These are phyloP conservation scores for Lactifluus subvellereus DNA, from an alignment of 768 basidiomycete species.

Conservation along the genomic window DNA sequence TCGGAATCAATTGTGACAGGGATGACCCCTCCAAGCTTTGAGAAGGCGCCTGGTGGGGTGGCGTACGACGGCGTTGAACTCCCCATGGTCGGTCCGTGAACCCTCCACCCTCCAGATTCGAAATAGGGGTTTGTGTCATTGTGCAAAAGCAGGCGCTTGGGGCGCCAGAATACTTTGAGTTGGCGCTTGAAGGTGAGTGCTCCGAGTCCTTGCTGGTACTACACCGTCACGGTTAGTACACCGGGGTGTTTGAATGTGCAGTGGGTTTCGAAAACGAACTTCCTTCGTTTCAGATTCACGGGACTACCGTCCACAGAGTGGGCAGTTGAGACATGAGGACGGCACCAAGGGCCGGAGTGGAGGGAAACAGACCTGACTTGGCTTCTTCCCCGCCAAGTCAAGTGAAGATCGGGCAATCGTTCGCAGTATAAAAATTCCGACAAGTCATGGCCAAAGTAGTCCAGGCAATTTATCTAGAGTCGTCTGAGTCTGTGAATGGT, in stretches of 20 bases:
- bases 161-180: not conserved
- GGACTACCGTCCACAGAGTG: not conserved
- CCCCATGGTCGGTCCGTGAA: not conserved
- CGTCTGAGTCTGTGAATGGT: not conserved
- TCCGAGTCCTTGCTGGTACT: too few species aligned
- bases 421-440: not conserved
- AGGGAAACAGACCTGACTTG: too few species aligned
- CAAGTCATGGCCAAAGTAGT: not conserved
- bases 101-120: not conserved
- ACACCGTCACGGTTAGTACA: too few species aligned
- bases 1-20: not conserved
- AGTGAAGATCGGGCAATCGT: not conserved
- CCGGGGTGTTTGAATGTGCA: not conserved
- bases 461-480: not conserved
- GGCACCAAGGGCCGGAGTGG: too few species aligned
- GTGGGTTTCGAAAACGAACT: not conserved
- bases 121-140: not conserved
- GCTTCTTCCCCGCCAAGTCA: not conserved
- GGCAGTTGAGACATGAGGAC: not conserved
- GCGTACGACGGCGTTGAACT: not conserved
- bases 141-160: not conserved
- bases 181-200: too few species aligned
- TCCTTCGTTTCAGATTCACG: conserved; percentile 9
- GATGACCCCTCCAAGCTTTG: not conserved
- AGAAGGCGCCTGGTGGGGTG: not conserved